Base-by-base conservation (phyloP, 1,139 yeast species). In the Sporopachydermia cereana region DNA sequence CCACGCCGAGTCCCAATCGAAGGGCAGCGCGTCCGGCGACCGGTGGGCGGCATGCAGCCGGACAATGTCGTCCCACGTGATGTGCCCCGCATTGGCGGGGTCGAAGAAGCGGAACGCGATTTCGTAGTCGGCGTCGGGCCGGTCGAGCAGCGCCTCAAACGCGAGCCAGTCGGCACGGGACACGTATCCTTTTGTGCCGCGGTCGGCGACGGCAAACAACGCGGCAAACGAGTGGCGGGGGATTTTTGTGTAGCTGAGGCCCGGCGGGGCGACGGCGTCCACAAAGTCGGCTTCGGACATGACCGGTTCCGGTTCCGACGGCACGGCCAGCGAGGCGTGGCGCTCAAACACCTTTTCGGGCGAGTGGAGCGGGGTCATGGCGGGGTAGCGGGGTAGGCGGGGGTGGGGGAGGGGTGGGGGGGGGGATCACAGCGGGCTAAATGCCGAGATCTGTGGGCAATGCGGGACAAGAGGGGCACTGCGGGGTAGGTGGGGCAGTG, bases 61-160 rank as follows among this genome's bases (percentile, higher is more conserved):
- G 30, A 64, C 68, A 50, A 68, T 68, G 51, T 63, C 61, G 43
- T 54, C 54, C 49, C 63, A 68, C 51, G 65, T 61, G 44, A 68
- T 69, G 45, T 54, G 55, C 43, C 71, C 72, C 29, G 57, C 52
- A 22, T 68, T 67, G 36, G 59, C 57, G 41, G 54, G 54, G 52
- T 68, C 71, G 47, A 68, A 68, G 43, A 68, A 59, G 17, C 69
- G 60, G 51, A 61, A 71, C 3, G 68, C 69, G 43, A 66, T 72
- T 47, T 69, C 71, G 51, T 60, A 66, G 51, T 64, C 76, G 41
- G 76, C 76, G 36, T 72, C 72, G 39, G 74, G 72, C 43, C 60
- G 61, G 50, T 58, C 63, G 47, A 64, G 59, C 48, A 64, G 53
- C 47, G 58, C 55, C 48, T 65, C 68, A 49, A 67, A 67, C 41